These are phyloP conservation scores for Rhizopus delemar DNA, from an alignment of 371 early-diverging fungal species.

Conservation along the genomic window DNA sequence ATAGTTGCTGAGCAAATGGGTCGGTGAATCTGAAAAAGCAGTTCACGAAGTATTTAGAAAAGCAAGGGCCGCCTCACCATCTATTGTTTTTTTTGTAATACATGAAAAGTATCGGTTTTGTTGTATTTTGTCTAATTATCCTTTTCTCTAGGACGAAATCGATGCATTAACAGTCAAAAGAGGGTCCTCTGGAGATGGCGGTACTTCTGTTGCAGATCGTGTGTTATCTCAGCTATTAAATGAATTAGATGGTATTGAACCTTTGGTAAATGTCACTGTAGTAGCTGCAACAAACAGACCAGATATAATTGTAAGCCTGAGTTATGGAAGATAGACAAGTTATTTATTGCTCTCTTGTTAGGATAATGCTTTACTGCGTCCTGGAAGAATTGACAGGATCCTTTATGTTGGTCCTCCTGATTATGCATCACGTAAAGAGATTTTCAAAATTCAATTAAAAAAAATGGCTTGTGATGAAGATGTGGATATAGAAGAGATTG, in stretches of 20 bases:
- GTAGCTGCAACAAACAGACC: conserved; percentile 99
- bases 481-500: conserved; percentile 65
- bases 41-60: conserved; percentile 93
- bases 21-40: conserved; percentile 98
- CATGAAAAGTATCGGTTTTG: not conserved
- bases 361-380: conserved; percentile 93
- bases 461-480: conserved; percentile 67
- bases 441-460: conserved; percentile 73
- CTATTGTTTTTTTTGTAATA: conserved; percentile 96
- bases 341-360: conserved; percentile 20
- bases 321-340: not conserved
- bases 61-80: conserved; percentile 93
- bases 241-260: conserved; percentile 97
- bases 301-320: conserved; percentile 80
- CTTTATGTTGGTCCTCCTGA: conserved; percentile 94
- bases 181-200: conserved; percentile 65
- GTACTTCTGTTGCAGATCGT: conserved; percentile 86
- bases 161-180: conserved; percentile 94
- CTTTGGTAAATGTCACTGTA: conserved; percentile 90
- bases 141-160: conserved; percentile 84
- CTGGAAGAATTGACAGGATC: conserved; percentile 95
- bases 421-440: conserved; percentile 71
- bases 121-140: not conserved
- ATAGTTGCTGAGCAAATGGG: conserved; percentile 95
- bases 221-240: conserved; percentile 92